Percentiles rank a stretch among this genome's conserved stretches.
Conservation (phyloP, 2,329 filamentous ascomycete genomes). For the Penicillium sp. region DNA sequence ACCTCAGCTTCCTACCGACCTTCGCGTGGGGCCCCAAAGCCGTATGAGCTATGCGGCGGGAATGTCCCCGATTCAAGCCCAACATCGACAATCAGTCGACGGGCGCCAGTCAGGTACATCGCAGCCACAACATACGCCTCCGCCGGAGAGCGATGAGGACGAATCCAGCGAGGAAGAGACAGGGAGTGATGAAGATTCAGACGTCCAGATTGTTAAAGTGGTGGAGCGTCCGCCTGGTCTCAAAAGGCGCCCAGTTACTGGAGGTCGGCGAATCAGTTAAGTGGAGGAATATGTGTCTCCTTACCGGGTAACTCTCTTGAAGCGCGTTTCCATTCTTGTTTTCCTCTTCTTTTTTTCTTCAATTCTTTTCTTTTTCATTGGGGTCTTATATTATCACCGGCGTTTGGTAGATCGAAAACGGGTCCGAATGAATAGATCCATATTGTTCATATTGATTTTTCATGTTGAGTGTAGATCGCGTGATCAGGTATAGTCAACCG, state of each 20-base stretch:
- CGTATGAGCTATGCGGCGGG: slow-evolving; percentile 18
- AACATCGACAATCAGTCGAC: slow-evolving; percentile 20
- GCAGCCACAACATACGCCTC: slow-evolving; percentile 13
- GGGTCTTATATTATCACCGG: background rate
- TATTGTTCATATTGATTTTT: background rate
- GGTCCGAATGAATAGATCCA: slow-evolving; percentile 4
- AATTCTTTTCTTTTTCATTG: background rate
- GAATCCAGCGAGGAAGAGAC: slow-evolving; percentile 22
- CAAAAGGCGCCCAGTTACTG: slow-evolving; percentile 19
- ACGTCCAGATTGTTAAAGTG: slow-evolving; percentile 34
- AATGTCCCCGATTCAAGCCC: slow-evolving; percentile 23
- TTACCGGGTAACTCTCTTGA: slow-evolving; percentile 1
- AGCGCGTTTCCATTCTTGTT: slow-evolving; percentile 2
- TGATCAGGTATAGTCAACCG: background rate
- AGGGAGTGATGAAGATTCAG: slow-evolving; percentile 30
- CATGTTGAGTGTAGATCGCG: background rate
- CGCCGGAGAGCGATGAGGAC: slow-evolving; percentile 15
- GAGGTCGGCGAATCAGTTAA: slow-evolving; percentile 26
- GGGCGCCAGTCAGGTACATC: slow-evolving; percentile 16
- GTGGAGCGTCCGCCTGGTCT: slow-evolving; percentile 24
- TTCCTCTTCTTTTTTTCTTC: slow-evolving; percentile 1
- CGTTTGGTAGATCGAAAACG: slow-evolving; percentile 8
- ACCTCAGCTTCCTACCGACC: slow-evolving; percentile 33
- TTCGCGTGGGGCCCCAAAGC: slow-evolving; percentile 28
- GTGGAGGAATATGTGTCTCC: slow-evolving; percentile 18